Base-by-base conservation (phyloP, 306 rosid species). In the Prunus salicina region DNA sequence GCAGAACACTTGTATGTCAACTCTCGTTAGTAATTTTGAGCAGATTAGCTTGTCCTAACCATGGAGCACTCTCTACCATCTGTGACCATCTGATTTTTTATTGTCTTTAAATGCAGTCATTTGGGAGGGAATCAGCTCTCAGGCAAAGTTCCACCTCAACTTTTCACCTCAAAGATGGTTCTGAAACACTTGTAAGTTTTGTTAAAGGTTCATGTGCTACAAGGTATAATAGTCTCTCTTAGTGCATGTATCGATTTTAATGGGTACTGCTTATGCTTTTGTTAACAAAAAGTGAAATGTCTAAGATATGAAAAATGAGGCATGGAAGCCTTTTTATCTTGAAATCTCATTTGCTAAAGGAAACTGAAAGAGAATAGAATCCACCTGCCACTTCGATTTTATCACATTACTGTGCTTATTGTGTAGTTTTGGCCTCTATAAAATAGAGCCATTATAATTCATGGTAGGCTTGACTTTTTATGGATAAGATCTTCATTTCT, bases 151-250 rank as follows among this genome's bases (percentile, higher is more conserved):
- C 91, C 94, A 25, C 22, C 84, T 18, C 7, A 78, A 68, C 92
- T 89, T 51, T 91, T 89, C 66, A 86, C 83, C 77, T 52, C 94
- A 5, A 63, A 82, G 16, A 87, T 89, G 97, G 7, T n/a, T 2
- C 82, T 89, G 74, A 13, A 81, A 76, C 97, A 91, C 66, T 82
- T 82, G 97, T 91, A 87, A 89, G 97, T 66, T 64, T 49, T 27
- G 20, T 46, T 51, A 70, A 34, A 34, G 51, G 1, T 8, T 41
- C 46, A 38, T 73, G 30, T 30, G 38, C 55, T 58, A 49, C 11
- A 58, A 19, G 13, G 27, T 12, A 18, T 32, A 11, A 34, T 34
- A 34, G 41, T 34, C 41, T 34, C 41, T 34, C 41, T 34, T 34
- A 34, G 19, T 11, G 5, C 38, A 25, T 41, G 25, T 68, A 22